phyloP scores from a whole-genome alignment of 148 eudicot genomes.

The Silene conica region DNA sequence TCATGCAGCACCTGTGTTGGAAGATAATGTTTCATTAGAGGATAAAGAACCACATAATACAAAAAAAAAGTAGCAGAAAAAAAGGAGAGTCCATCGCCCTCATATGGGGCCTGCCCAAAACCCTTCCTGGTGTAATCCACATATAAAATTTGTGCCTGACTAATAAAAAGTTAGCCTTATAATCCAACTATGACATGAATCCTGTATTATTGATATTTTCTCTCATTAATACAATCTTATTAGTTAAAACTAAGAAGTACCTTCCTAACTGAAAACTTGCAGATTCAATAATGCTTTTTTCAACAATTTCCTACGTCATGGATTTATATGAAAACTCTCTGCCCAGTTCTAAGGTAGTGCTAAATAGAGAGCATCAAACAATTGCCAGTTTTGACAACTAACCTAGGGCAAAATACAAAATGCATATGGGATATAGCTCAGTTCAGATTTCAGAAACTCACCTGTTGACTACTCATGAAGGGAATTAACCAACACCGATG shows the following conservation, averaged over 20 bases:
- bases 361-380: background rate
- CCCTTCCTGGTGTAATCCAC: background rate
- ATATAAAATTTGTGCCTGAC: background rate
- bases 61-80: background rate
- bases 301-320: background rate
- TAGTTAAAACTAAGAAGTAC: background rate
- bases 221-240: background rate
- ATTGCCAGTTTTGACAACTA: background rate
- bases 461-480: constrained; percentile 66
- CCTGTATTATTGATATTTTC: background rate
- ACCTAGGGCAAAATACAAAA: background rate
- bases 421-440: background rate
- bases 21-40: constrained; percentile 15
- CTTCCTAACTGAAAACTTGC: background rate
- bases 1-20: constrained; percentile 50
- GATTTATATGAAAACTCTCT: background rate
- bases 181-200: background rate
- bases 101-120: background rate
- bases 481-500: constrained; percentile 78
- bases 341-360: background rate
- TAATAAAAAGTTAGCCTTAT: background rate
- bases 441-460: constrained; percentile 28
- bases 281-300: background rate
- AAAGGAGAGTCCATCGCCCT: background rate
- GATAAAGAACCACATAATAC: constrained; percentile 10